Evolutionary conservation across 108 stramenopile species (phyloP), one percentile per base, ranked within the genome.

Genomic region (Nannochloropsis gaditana): DNA sequence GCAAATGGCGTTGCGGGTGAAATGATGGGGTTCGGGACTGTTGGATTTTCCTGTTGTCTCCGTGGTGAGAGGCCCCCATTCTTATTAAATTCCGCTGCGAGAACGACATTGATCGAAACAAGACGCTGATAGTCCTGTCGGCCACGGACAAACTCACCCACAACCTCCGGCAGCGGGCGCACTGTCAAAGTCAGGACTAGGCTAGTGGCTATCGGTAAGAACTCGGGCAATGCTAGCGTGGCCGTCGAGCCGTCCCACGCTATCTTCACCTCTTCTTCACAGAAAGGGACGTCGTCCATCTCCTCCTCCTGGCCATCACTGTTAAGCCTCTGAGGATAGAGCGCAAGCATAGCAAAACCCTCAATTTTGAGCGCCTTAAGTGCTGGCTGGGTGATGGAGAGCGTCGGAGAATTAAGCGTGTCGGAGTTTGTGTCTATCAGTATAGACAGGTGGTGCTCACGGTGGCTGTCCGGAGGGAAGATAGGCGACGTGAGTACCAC

Each of bases 81-180:
- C n/a, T 73, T 73, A 2, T 73, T 73, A n/a, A 73, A 73, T 73
- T 73, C 59, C 59, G 59, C 59, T 2, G 59, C n/a, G 59, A 73
- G 59, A 15, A n/a, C 19, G 15, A 73, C 59, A 15, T 73, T 15
- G 15, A 73, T n/a, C 2, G 59, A 73, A 6, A 73, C 59, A n/a
- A 73, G 59, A 8, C 59, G 59, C n/a, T 73, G 59, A 73, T 73
- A n/a, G 59, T 73, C 59, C n/a, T 73, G 59, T n/a, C 59, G 59
- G 2, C 59, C n/a, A n/a, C 59, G 3, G n/a, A 3, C 6, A 73
- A 73, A 73, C 2, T 15, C 59, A n/a, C n/a, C 59, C 5, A 73
- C 59, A 6, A 73, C 59, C 4, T 73, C 59, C 2, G 59, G 59
- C n/a, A n/a, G n/a, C 59, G 59, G 59, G 59, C n/a, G 59, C 59